These are phyloP conservation scores for Lichina pygmaea DNA, from an alignment of 495 filamentous ascomycete species.

Conservation along the genomic window DNA sequence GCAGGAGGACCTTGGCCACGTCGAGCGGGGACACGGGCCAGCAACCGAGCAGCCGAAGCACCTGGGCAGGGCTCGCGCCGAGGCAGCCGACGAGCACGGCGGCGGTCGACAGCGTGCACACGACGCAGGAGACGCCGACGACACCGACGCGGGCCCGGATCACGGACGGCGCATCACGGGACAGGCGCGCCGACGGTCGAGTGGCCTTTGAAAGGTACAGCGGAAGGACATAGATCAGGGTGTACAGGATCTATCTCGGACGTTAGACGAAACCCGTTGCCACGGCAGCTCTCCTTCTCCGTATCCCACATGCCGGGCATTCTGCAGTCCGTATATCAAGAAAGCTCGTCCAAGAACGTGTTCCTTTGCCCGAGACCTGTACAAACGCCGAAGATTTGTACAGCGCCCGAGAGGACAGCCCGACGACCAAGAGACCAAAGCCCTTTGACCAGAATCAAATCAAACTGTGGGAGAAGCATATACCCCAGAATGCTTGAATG, in stretches of 20 bases:
- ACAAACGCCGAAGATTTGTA: too few species aligned
- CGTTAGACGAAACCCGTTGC: too few species aligned
- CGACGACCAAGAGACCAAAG: too few species aligned
- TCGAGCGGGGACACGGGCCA: slow-evolving; percentile 43
- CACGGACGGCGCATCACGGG: slow-evolving; percentile 69
- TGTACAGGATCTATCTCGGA: slow-evolving; percentile 34
- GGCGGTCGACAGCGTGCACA: slow-evolving; percentile 31
- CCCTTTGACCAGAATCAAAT: too few species aligned
- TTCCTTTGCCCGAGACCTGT: too few species aligned
- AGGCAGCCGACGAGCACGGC: slow-evolving; percentile 26
- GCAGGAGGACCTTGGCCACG: slow-evolving; percentile 24
- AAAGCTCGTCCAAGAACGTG: too few species aligned
- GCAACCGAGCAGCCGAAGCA: slow-evolving; percentile 40
- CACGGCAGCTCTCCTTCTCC: too few species aligned
- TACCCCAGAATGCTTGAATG: too few species aligned
- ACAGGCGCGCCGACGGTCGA: slow-evolving; percentile 53
- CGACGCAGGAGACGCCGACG: slow-evolving; percentile 41
- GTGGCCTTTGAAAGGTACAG: slow-evolving; percentile 66
- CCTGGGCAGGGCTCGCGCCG: slow-evolving; percentile 18
- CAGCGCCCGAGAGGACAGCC: too few species aligned
- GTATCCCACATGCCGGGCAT: too few species aligned
- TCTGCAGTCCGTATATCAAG: too few species aligned
- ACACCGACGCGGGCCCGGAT: slow-evolving; percentile 65
- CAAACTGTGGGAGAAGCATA: too few species aligned
- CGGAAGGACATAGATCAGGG: slow-evolving; percentile 64